Percentiles rank a stretch among this genome's conserved stretches.
phyloP scores from a whole-genome alignment of 2,329 filamentous ascomycete species.

The Grosmannia penicillata region DNA sequence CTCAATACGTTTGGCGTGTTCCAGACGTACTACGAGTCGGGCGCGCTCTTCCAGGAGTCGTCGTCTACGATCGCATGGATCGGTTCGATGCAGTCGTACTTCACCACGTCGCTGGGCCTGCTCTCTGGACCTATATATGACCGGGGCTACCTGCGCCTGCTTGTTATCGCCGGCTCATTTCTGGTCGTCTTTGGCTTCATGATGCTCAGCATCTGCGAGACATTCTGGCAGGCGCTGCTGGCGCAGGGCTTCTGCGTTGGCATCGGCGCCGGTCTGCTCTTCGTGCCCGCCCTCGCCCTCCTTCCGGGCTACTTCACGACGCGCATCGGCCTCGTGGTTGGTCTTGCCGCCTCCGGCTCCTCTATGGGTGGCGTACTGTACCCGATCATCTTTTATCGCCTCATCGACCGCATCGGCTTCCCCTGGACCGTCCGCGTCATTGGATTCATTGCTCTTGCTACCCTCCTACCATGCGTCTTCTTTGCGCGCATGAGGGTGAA shows the following conservation, averaged over 20 bases:
- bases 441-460: slow-evolving; percentile 7
- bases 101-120: slow-evolving; percentile 26
- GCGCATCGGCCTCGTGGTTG: slow-evolving; percentile 25
- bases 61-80: slow-evolving; percentile 27
- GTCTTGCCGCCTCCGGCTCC: slow-evolving; percentile 25
- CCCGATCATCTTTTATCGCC: slow-evolving; percentile 13
- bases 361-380: slow-evolving; percentile 18
- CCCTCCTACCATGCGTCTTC: background rate
- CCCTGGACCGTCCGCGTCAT: slow-evolving; percentile 7
- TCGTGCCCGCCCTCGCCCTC: slow-evolving; percentile 23
- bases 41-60: slow-evolving; percentile 14
- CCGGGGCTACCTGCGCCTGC: slow-evolving; percentile 24
- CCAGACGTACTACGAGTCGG: slow-evolving; percentile 35
- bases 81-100: slow-evolving; percentile 29
- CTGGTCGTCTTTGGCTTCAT: slow-evolving; percentile 31
- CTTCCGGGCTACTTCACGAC: slow-evolving; percentile 24
- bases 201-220: slow-evolving; percentile 20
- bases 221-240: slow-evolving; percentile 28
- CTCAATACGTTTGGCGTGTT: slow-evolving; percentile 35
- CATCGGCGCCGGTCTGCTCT: slow-evolving; percentile 24
- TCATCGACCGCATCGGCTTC: slow-evolving; percentile 12
- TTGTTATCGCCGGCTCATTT: slow-evolving; percentile 25
- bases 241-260: slow-evolving; percentile 27
- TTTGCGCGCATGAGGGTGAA: background rate
- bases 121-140: slow-evolving; percentile 31